Evolutionary conservation across 2,329 filamentous ascomycete species (phyloP).

Genomic region (Claviceps capensis): DNA sequence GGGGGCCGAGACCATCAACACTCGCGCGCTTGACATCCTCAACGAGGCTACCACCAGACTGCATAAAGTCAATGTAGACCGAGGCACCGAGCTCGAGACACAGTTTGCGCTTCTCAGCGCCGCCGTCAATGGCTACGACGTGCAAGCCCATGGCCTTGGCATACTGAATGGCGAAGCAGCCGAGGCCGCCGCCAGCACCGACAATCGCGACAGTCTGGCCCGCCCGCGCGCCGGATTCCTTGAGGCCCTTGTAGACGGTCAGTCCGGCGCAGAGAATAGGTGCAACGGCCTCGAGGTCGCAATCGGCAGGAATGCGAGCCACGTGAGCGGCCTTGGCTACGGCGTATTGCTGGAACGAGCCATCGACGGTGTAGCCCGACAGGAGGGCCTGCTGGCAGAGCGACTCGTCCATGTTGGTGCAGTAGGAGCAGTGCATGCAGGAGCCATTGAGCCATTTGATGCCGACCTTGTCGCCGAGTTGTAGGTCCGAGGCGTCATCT

Average conservation of each 20-base stretch:
- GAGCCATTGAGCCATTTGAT: constrained; percentile 90
- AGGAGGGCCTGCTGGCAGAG: constrained; percentile 63
- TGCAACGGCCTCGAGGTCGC: constrained; percentile 61
- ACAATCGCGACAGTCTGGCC: constrained; percentile 75
- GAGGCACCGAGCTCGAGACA: constrained; percentile 56
- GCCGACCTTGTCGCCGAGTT: constrained; percentile 75
- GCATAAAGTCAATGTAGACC: constrained; percentile 63
- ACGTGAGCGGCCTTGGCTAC: constrained; percentile 79
- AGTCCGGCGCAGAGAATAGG: constrained; percentile 76
- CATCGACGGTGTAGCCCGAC: constrained; percentile 87
- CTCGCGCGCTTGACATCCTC: constrained; percentile 67
- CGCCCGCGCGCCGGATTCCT: constrained; percentile 62
- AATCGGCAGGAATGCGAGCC: constrained; percentile 65
- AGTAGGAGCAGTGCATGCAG: constrained; percentile 74
- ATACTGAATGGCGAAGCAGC: constrained; percentile 70
- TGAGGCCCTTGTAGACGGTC: constrained; percentile 84
- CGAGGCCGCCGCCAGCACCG: constrained; percentile 74
- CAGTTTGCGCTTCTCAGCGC: constrained; percentile 54
- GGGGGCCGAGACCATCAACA: constrained; percentile 67
- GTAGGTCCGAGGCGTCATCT: constrained; percentile 36
- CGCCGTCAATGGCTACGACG: constrained; percentile 69
- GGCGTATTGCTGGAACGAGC: constrained; percentile 85
- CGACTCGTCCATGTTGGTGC: constrained; percentile 66
- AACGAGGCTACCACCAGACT: constrained; percentile 34
- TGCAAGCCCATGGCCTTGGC: constrained; percentile 80